Base-by-base conservation (phyloP, 2,329 filamentous ascomycete genomes). In the Dactylonectria estremocensis region DNA sequence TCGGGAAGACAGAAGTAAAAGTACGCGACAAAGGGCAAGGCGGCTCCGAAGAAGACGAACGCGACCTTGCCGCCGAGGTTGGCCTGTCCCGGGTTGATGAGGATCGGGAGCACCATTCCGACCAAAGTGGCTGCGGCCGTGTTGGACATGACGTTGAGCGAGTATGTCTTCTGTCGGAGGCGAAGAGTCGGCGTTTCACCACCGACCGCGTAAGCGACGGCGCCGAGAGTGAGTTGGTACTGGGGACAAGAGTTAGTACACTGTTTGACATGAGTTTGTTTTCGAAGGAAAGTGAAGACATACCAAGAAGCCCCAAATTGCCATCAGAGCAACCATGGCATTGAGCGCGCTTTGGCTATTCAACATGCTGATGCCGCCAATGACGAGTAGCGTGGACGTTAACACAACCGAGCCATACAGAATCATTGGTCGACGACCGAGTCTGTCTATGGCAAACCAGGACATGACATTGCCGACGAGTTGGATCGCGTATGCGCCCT, bases 381-480 rank as follows among this genome's bases (percentile, higher is more conserved):
- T 75, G 40, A 77, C 53, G 5, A 77, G 68, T 16, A 78, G 68
- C 3, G 71, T 66, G 9, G 66, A 59, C 14, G 72, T 75, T 70
- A 77, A 73, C 11, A 67, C 57, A 22, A 72, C 70, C 6, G 69
- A 70, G 13, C 77, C 76, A 9, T 71, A 68, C 2, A 76, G 67
- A 18, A 78, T 73, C 64, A 78, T 66, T 7, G 73, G 72, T 0
- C 76, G 74, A 16, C 77, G 70, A 18, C 77, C 76, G 16, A 76
- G 62, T 22, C 72, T 64, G 37, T 77, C 76, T 37, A 78, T 70
- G 6, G 77, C 66, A 10, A 70, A 68, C 75, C 75, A 78, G 3
- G 76, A 77, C 20, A 68, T 59, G 22, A 77, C 72, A 67, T 78
- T 77, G 13, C 76, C 72, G 14, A 73, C 63, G 14, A 78, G 61